phyloP scores from a whole-genome alignment of 257 asterid species.

The Fraxinus excelsior region DNA sequence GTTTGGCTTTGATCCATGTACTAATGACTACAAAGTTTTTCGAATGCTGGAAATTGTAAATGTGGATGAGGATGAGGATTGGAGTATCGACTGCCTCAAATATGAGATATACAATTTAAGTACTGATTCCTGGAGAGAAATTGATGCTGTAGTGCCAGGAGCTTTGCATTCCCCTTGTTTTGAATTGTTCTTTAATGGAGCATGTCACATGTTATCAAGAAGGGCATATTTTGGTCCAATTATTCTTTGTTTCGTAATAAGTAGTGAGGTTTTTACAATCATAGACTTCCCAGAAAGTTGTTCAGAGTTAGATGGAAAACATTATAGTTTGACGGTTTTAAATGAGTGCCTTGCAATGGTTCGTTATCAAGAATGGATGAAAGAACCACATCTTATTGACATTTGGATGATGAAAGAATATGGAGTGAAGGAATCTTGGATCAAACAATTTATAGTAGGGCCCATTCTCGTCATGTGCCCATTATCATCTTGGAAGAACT shows the following conservation, averaged over 20 bases:
- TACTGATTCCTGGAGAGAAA: constrained; percentile 8
- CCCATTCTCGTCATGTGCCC: neutral
- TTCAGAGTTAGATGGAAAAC: neutral
- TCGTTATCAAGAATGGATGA: neutral
- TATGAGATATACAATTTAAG: constrained; percentile 12
- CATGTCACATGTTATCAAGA: neutral
- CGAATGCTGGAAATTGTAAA: neutral
- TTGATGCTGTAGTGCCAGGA: neutral
- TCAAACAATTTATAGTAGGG: constrained; percentile 6
- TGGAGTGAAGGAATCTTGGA: constrained; percentile 16
- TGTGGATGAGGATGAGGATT: no score
- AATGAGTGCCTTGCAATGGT: constrained; percentile 17
- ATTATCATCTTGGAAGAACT: neutral
- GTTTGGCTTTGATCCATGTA: constrained; percentile 10
- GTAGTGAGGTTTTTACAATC: neutral
- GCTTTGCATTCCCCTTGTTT: neutral
- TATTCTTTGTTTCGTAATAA: neutral
- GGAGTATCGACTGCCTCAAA: neutral
- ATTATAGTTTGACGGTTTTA: neutral
- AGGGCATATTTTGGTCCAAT: no score
- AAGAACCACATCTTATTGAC: neutral
- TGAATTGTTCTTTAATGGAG: constrained; percentile 13
- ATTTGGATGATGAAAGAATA: constrained; percentile 23
- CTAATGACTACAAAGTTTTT: constrained; percentile 14
- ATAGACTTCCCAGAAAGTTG: constrained; percentile 1